phyloP scores from a whole-genome alignment of 225 moss, liverwort and hornwort species.

The Pseudoscleropodium purum region DNA sequence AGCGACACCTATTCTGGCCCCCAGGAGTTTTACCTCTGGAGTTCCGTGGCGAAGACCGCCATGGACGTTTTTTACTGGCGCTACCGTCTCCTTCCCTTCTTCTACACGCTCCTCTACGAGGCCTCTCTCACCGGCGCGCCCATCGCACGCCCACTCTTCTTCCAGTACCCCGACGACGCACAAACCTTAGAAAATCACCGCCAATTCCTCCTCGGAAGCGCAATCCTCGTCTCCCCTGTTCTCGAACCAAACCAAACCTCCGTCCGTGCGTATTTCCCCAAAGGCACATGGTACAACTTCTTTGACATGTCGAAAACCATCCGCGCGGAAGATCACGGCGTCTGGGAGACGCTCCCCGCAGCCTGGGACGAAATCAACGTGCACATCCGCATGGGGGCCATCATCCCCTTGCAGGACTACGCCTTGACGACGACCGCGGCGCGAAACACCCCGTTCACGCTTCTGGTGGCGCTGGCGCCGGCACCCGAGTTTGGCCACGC shows the following conservation, averaged over 20 bases:
- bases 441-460: conserved; percentile 28
- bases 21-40: conserved; percentile 75
- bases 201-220: conserved; percentile 60
- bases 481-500: neutral
- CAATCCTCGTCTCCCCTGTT: conserved; percentile 61
- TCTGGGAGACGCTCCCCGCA: conserved; percentile 25
- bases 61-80: conserved; percentile 37
- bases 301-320: conserved; percentile 29
- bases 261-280: conserved; percentile 57
- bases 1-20: conserved; percentile 12
- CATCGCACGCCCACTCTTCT: conserved; percentile 61
- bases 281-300: conserved; percentile 59
- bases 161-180: conserved; percentile 45
- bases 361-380: conserved; percentile 33
- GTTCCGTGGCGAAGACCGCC: conserved; percentile 40
- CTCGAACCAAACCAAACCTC: conserved; percentile 19
- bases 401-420: conserved; percentile 41
- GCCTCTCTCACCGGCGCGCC: conserved; percentile 37
- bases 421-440: conserved; percentile 32
- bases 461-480: conserved; percentile 27
- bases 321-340: conserved; percentile 7
- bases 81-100: conserved; percentile 63
- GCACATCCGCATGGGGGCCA: conserved; percentile 36
- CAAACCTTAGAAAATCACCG: conserved; percentile 24
- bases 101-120: conserved; percentile 60